Base-by-base conservation (phyloP, 345 rosid genomes). In the Hibiscus syriacus region DNA sequence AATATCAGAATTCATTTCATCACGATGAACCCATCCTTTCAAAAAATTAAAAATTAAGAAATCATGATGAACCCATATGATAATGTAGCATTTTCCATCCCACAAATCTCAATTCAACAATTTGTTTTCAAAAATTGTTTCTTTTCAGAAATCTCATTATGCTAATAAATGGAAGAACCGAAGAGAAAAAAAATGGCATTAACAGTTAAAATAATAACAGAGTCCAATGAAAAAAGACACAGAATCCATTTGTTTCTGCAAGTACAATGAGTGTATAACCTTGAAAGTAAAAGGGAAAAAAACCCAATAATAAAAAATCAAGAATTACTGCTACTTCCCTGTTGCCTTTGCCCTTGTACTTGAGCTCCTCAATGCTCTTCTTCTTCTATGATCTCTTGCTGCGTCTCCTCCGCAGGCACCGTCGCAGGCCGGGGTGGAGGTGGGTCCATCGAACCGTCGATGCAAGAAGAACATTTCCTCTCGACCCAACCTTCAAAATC, bases 401-500 rank as follows among this genome's bases (percentile, higher is more conserved):
- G 65, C 7, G 66, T 56, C 19, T 61, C 61, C 48, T 66, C 82
- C n/a, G 39, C 70, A n/a, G 80, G 75, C 19, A 36, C 70, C 25
- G 73, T 76, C 2, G 39, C 80, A 3, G 76, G 74, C 61, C 70
- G 80, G 46, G 45, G 10, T 8, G 76, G 82, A 17, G 70, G 80
- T 7, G 84, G 81, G 52, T 55, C 82, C 30, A 80, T 67, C 16
- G 54, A 46, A 25, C 94, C 87, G 29, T 85, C 89, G 38, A 88
- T 54, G 69, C 89, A 88, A 67, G 90, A 75, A 60, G 94, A 78
- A 73, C 87, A 88, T 76, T 85, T 85, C 45, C 76, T 83, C 75
- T 84, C 87, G 4, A 80, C 81, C 94, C 94, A 88, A 11, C 87
- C 82, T 69, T 88, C 90, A 22, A 85, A 63, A 71, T 88, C 86